These are phyloP conservation scores for Alloteropsis angusta DNA, from an alignment of 202 grass and related monocot species.

Conservation along the genomic window DNA sequence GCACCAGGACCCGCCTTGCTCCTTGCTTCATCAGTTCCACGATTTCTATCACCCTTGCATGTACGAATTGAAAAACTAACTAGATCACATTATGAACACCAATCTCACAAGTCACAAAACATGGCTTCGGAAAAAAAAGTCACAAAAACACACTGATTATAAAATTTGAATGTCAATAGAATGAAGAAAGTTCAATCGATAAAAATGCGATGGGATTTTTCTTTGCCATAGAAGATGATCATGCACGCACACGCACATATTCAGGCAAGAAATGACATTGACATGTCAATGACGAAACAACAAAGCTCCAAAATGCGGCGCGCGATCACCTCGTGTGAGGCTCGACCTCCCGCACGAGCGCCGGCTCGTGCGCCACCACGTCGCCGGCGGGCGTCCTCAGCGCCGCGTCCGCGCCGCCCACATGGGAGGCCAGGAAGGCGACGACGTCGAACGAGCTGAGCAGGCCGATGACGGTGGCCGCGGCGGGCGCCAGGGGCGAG, in stretches of 20 bases:
- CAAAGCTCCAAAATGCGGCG: not conserved
- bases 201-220: not conserved
- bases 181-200: not conserved
- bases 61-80: not conserved
- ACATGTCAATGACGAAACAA: not conserved
- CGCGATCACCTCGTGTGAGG: constrained; percentile 29
- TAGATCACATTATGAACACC: not conserved
- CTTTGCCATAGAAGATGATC: not conserved
- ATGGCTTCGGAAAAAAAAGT: no score
- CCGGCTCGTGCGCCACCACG: constrained; percentile 37
- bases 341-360: constrained; percentile 44
- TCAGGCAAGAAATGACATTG: not conserved
- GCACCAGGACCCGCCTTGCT: constrained; percentile 33
- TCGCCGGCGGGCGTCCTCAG: constrained; percentile 43
- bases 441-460: constrained; percentile 59
- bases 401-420: not conserved
- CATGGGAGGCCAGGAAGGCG: constrained; percentile 35
- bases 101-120: no score
- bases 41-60: constrained; percentile 46
- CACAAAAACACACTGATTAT: no score
- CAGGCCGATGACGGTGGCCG: constrained; percentile 34
- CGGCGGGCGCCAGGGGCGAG: constrained; percentile 8
- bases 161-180: not conserved
- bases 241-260: not conserved
- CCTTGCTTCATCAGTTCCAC: constrained; percentile 65